Evolutionary conservation across 2,329 filamentous ascomycete species (phyloP).

Genomic region (Aspergillus sp.): DNA sequence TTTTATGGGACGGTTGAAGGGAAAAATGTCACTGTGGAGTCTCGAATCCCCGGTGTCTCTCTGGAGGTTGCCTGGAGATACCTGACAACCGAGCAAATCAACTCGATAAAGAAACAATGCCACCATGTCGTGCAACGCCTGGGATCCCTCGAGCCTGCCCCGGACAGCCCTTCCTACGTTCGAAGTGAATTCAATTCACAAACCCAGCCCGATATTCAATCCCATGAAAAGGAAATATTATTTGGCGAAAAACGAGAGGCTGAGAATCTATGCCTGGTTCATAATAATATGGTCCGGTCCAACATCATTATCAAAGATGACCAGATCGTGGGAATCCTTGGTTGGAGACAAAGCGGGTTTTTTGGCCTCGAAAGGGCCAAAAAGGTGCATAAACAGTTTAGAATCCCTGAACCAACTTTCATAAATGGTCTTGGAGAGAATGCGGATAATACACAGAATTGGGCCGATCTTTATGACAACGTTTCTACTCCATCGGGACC

Average conservation of each 20-base stretch:
- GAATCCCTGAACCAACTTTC: conserved; percentile 17
- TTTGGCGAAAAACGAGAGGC: conserved; percentile 21
- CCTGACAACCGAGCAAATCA: conserved; percentile 28
- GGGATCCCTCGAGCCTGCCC: conserved; percentile 17
- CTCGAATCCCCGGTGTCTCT: conserved; percentile 35
- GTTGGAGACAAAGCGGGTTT: conserved; percentile 37
- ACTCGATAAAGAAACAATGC: conserved; percentile 31
- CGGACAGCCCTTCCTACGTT: conserved; percentile 29
- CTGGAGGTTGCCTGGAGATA: conserved; percentile 35
- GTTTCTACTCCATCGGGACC: conserved; percentile 14
- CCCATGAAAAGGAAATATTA: conserved; percentile 27
- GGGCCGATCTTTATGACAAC: conserved; percentile 34
- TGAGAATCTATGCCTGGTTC: conserved; percentile 26
- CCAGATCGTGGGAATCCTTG: conserved; percentile 32
- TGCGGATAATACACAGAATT: conserved; percentile 16
- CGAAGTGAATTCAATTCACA: conserved; percentile 28
- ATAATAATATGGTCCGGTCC: conserved; percentile 33
- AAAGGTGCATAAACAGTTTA: conserved; percentile 28
- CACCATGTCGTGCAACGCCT: conserved; percentile 29
- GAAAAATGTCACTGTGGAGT: conserved; percentile 36
- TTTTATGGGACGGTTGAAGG: conserved; percentile 34
- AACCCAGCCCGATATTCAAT: conserved; percentile 14
- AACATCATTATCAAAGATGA: conserved; percentile 35
- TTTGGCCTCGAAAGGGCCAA: conserved; percentile 32
- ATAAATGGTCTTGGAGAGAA: conserved; percentile 6